Evolutionary conservation across 2,329 filamentous ascomycete species (phyloP).

Genomic region (Coniochaeta sp.): DNA sequence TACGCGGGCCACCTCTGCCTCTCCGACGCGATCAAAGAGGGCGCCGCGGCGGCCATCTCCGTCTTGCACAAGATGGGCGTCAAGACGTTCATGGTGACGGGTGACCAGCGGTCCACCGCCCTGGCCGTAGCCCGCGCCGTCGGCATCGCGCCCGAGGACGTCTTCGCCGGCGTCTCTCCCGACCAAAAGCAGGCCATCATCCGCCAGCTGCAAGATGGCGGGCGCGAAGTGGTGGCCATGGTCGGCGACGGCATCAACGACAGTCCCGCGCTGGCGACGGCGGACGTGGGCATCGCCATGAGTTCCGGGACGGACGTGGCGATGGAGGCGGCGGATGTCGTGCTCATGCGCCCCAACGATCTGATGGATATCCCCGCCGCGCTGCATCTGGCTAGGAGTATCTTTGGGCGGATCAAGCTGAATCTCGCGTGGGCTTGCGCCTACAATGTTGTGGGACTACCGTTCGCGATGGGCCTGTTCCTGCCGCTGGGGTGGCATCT

Average conservation of each 20-base stretch:
- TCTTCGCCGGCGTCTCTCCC: slow-evolving; percentile 83
- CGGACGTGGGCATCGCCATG: slow-evolving; percentile 89
- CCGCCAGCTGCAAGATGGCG: slow-evolving; percentile 26
- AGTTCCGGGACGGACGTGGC: slow-evolving; percentile 91
- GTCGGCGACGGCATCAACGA: slow-evolving; percentile 98
- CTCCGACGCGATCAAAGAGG: slow-evolving; percentile 85
- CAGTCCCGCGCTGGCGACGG: slow-evolving; percentile 87
- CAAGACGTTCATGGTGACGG: slow-evolving; percentile 85
- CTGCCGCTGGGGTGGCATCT: slow-evolving; percentile 81
- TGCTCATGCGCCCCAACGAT: slow-evolving; percentile 88
- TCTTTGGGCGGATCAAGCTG: slow-evolving; percentile 88
- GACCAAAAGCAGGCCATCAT: slow-evolving; percentile 88
- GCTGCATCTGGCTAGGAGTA: slow-evolving; percentile 71
- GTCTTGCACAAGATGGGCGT: slow-evolving; percentile 82
- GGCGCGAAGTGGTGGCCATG: slow-evolving; percentile 71
- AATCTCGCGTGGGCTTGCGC: slow-evolving; percentile 89
- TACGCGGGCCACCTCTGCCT: slow-evolving; percentile 82
- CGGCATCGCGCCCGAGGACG: slow-evolving; percentile 68
- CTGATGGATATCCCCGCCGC: slow-evolving; percentile 89
- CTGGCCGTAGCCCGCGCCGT: slow-evolving; percentile 75
- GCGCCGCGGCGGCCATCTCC: slow-evolving; percentile 70
- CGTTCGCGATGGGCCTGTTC: slow-evolving; percentile 96
- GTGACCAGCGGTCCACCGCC: slow-evolving; percentile 81
- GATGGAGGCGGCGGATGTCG: slow-evolving; percentile 93
- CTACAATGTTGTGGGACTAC: slow-evolving; percentile 87